Percentiles rank a stretch among this genome's conserved stretches.
phyloP scores from a whole-genome alignment of 495 filamentous ascomycete genomes.

The Aspergillus panamensis region DNA sequence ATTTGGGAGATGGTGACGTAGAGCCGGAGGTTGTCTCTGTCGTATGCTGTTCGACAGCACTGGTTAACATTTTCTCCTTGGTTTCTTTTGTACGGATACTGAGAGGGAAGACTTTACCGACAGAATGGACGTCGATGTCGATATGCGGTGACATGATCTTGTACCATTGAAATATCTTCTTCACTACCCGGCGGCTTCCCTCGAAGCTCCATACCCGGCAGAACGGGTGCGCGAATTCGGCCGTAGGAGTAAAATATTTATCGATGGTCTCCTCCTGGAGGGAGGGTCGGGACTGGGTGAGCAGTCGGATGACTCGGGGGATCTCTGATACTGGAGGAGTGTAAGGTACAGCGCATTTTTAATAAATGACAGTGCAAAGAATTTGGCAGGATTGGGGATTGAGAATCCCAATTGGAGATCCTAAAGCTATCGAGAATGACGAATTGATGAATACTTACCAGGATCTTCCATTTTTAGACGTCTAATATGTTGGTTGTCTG shows the following conservation, averaged over 20 bases:
- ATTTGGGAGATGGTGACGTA: slow-evolving; percentile 69
- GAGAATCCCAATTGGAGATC: background rate
- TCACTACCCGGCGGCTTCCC: slow-evolving; percentile 57
- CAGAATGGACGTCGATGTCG: slow-evolving; percentile 61
- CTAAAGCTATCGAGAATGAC: too few relatives aligned
- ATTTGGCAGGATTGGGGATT: background rate
- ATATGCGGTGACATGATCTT: slow-evolving; percentile 78
- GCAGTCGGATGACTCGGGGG: slow-evolving; percentile 55
- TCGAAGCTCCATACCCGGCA: slow-evolving; percentile 62
- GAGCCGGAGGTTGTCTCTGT: slow-evolving; percentile 58
- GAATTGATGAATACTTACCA: slow-evolving; percentile 22
- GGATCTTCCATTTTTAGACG: slow-evolving; percentile 38
- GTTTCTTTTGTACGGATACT: background rate
- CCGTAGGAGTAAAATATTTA: slow-evolving; percentile 63
- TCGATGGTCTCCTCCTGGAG: slow-evolving; percentile 61
- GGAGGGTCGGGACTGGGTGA: slow-evolving; percentile 62
- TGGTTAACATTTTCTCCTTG: background rate
- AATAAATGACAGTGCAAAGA: background rate
- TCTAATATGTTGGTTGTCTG: background rate
- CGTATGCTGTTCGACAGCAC: slow-evolving; percentile 53
- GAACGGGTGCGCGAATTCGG: slow-evolving; percentile 76
- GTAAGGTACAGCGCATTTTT: background rate
- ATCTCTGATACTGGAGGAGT: slow-evolving; percentile 50
- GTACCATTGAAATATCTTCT: slow-evolving; percentile 79
- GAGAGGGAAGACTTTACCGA: slow-evolving; percentile 51